Evolutionary conservation across 192 early-diverging fungal genomes (phyloP).

Genomic region (Entomortierella lignicola): DNA sequence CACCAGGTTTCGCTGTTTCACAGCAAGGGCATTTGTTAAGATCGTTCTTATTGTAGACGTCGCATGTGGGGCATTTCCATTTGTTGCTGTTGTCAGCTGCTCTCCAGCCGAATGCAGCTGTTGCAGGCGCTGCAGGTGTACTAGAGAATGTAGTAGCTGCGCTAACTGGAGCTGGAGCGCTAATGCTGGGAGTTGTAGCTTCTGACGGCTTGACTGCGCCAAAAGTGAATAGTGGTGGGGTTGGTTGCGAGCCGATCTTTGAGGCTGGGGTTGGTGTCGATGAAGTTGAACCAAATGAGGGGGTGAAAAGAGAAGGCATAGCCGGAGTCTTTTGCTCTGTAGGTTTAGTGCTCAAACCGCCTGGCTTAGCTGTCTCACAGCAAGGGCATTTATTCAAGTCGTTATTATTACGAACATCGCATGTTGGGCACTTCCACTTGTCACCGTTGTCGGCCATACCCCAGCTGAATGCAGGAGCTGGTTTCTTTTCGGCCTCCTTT

Average conservation of each 20-base stretch:
- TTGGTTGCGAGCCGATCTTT: too few species aligned
- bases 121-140: neutral
- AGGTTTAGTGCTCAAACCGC: neutral
- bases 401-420: constrained; percentile 26
- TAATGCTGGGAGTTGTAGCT: neutral
- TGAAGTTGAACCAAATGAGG: neutral
- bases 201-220: neutral
- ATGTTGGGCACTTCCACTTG: constrained; percentile 48
- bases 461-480: neutral
- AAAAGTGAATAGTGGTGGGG: constrained; percentile 8
- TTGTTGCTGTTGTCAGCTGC: constrained; percentile 12
- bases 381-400: constrained; percentile 21
- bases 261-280: neutral
- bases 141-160: too few species aligned
- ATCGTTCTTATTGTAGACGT: constrained; percentile 20
- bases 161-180: neutral
- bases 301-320: constrained; percentile 12
- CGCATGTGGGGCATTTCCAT: constrained; percentile 41
- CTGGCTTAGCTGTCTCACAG: constrained; percentile 40
- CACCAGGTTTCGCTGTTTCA: constrained; percentile 25
- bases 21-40: constrained; percentile 26
- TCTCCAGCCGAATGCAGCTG: neutral
- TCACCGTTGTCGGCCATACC: constrained; percentile 9
- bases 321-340: neutral
- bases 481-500: neutral